phyloP scores from a whole-genome alignment of 495 filamentous ascomycete genomes.

The Darksidea phi region DNA sequence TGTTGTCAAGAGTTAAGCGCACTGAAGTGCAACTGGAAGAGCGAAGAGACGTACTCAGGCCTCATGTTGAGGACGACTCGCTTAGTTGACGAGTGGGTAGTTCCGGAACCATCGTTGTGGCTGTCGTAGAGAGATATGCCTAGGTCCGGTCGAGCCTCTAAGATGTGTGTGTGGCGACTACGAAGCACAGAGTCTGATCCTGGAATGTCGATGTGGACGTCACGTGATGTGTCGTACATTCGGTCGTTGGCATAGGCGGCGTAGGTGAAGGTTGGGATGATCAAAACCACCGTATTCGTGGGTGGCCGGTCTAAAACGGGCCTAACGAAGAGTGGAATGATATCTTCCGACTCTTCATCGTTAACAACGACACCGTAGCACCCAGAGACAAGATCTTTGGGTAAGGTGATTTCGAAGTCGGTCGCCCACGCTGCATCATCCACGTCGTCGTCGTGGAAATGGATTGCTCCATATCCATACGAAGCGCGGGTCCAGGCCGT shows the following conservation, averaged over 20 bases:
- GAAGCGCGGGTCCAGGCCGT: not conserved
- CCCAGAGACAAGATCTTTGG: constrained; percentile 17
- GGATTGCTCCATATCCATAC: constrained; percentile 8
- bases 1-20: not conserved
- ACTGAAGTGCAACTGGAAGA: not conserved
- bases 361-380: constrained; percentile 25
- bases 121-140: constrained; percentile 38
- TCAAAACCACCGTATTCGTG: constrained; percentile 26
- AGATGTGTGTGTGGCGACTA: not conserved
- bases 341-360: constrained; percentile 16
- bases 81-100: constrained; percentile 21
- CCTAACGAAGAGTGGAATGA: constrained; percentile 12
- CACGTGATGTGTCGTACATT: constrained; percentile 34
- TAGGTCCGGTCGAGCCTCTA: constrained; percentile 29
- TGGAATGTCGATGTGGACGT: constrained; percentile 18
- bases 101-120: constrained; percentile 37
- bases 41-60: constrained; percentile 18
- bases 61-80: constrained; percentile 39
- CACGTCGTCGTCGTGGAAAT: constrained; percentile 9
- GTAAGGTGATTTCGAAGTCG: constrained; percentile 13
- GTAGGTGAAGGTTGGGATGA: constrained; percentile 38
- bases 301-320: not conserved
- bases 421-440: constrained; percentile 9
- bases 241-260: constrained; percentile 40
- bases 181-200: not conserved